Evolutionary conservation across 352 stramenopile genomes (phyloP).

Genomic region (Phytopythium oedochilum): DNA sequence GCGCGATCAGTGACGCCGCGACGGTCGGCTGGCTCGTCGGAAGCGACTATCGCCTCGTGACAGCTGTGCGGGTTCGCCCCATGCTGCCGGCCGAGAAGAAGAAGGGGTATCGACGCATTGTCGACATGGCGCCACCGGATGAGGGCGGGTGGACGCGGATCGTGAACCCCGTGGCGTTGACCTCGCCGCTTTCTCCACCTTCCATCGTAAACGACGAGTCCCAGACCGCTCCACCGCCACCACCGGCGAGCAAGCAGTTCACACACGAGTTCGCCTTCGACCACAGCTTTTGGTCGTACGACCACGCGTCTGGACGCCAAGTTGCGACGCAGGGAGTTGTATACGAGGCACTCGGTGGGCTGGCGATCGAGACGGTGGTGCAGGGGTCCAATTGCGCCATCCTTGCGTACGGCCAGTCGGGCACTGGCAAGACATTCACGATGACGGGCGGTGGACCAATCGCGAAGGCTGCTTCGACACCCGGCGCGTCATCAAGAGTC

Average conservation of each 20-base stretch:
- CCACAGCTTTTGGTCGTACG: conserved; percentile 71
- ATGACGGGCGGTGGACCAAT: conserved; percentile 40
- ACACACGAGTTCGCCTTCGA: conserved; percentile 73
- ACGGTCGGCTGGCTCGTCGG: conserved; percentile 7
- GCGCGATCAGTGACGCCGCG: conserved; percentile 12
- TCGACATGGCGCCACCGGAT: conserved; percentile 39
- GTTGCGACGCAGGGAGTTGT: conserved; percentile 45
- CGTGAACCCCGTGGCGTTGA: conserved; percentile 48
- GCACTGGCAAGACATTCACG: conserved; percentile 69
- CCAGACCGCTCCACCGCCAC: not conserved
- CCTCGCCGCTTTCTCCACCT: conserved; percentile 1
- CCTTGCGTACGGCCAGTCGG: conserved; percentile 71
- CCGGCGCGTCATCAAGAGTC: not conserved
- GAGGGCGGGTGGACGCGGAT: conserved; percentile 49
- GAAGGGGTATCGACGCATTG: conserved; percentile 41
- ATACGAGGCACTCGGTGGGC: conserved; percentile 51
- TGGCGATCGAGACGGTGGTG: conserved; percentile 49
- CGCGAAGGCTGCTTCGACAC: not conserved
- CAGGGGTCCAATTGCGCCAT: conserved; percentile 73
- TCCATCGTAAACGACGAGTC: not conserved
- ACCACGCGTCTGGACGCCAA: conserved; percentile 19
- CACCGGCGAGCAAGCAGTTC: conserved; percentile 29
- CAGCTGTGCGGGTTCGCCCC: conserved; percentile 61
- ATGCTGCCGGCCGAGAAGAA: conserved; percentile 67
- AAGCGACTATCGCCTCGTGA: conserved; percentile 50